phyloP scores from a whole-genome alignment of 495 filamentous ascomycete species.

The Apiosordaria backusii region DNA sequence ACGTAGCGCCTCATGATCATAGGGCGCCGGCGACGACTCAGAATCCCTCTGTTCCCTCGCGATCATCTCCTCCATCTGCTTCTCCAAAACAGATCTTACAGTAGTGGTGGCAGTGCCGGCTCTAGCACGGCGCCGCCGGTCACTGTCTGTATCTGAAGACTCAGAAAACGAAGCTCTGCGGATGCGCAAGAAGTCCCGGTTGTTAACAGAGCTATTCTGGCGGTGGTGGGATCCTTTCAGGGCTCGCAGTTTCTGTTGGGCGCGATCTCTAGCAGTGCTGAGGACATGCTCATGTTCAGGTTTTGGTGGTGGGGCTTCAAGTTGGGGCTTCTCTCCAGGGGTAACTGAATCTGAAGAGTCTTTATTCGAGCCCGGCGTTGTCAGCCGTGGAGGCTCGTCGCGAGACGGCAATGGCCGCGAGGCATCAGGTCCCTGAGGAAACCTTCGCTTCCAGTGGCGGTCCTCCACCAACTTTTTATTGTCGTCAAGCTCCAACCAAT shows the following conservation, averaged over 20 bases:
- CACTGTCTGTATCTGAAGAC: constrained; percentile 46
- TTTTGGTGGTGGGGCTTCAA: constrained; percentile 19
- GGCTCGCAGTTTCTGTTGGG: constrained; percentile 49
- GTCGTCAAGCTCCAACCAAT: constrained; percentile 75
- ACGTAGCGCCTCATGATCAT: constrained; percentile 27
- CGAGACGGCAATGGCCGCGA: constrained; percentile 23
- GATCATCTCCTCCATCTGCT: constrained; percentile 65
- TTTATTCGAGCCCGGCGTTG: constrained; percentile 27
- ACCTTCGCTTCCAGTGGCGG: constrained; percentile 65
- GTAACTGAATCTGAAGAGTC: constrained; percentile 18
- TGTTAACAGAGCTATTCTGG: constrained; percentile 37
- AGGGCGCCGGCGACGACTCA: constrained; percentile 25
- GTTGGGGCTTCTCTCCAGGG: constrained; percentile 13
- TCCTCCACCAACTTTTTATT: constrained; percentile 76
- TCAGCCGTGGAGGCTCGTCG: constrained; percentile 14
- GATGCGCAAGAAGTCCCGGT: constrained; percentile 39
- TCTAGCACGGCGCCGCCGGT: constrained; percentile 36
- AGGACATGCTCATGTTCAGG: constrained; percentile 33
- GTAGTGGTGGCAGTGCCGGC: constrained; percentile 32
- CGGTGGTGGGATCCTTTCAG: constrained; percentile 48
- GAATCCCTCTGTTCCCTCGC: constrained; percentile 47
- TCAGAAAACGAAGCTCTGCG: constrained; percentile 43
- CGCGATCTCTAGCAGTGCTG: constrained; percentile 39
- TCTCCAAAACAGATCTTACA: constrained; percentile 56
- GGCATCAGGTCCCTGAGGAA: constrained; percentile 42